phyloP scores from a whole-genome alignment of 2,329 filamentous ascomycete species.

The Neopestalotiopsis sp. region DNA sequence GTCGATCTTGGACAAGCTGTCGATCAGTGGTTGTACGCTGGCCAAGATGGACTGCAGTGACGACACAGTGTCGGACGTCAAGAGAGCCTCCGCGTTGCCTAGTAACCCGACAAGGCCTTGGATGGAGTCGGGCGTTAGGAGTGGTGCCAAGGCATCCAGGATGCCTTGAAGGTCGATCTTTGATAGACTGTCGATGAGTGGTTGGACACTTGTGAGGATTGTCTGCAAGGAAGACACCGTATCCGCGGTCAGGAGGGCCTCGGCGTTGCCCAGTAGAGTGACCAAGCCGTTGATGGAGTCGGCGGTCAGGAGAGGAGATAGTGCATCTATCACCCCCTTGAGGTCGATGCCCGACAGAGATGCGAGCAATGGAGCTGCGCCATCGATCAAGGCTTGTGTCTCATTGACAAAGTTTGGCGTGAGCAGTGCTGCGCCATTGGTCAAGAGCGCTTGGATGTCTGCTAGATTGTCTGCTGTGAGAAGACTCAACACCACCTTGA shows the following conservation, averaged over 20 bases:
- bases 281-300: conserved; percentile 35
- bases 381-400: conserved; percentile 26
- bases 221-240: conserved; percentile 23
- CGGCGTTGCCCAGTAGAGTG: conserved; percentile 33
- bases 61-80: conserved; percentile 34
- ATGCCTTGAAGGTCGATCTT: conserved; percentile 33
- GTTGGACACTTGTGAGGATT: conserved; percentile 27
- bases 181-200: conserved; percentile 18
- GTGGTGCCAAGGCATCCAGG: conserved; percentile 29
- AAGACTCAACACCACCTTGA: conserved; percentile 24
- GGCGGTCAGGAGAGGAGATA: conserved; percentile 39
- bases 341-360: conserved; percentile 29
- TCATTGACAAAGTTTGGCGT: conserved; percentile 17
- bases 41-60: conserved; percentile 25
- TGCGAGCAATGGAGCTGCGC: conserved; percentile 30
- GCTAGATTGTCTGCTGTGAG: conserved; percentile 7
- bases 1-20: conserved; percentile 34
- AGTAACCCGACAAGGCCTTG: conserved; percentile 38
- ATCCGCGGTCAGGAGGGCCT: conserved; percentile 33
- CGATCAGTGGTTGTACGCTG: conserved; percentile 20
- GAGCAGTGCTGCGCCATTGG: conserved; percentile 12
- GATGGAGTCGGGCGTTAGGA: conserved; percentile 26
- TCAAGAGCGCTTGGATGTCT: conserved; percentile 4
- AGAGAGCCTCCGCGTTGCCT: conserved; percentile 40
- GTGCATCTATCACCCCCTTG: conserved; percentile 36